Percentiles rank a stretch among this genome's conserved stretches.
Evolutionary conservation across 2,329 filamentous ascomycete species (phyloP).

Genomic region (Aspergillus novofumigatus): DNA sequence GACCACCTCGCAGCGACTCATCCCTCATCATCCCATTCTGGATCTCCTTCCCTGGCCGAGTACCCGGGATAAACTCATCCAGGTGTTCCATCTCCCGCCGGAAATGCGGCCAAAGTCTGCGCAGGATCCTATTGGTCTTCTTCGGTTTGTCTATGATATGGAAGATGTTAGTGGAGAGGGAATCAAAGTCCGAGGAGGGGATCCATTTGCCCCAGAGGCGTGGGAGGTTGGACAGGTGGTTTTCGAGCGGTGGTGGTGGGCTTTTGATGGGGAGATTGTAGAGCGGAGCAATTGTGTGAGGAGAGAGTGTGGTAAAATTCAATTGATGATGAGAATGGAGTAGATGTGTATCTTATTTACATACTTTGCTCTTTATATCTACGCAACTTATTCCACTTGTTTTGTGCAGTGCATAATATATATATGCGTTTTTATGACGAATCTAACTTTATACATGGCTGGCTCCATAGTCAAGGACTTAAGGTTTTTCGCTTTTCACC

Average conservation of each 20-base stretch:
- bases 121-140: conserved; percentile 44
- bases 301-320: conserved; percentile 41
- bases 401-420: too few relatives aligned
- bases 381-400: too few relatives aligned
- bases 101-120: conserved; percentile 47
- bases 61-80: conserved; percentile 51
- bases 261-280: conserved; percentile 53
- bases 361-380: neutral
- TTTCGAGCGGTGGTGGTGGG: conserved; percentile 59
- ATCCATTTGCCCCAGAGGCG: conserved; percentile 46
- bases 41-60: conserved; percentile 57
- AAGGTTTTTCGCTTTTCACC: too few relatives aligned
- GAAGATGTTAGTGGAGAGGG: conserved; percentile 53
- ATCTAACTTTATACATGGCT: too few relatives aligned
- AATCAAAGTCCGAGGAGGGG: conserved; percentile 46
- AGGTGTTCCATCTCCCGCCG: conserved; percentile 49
- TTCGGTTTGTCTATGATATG: conserved; percentile 54
- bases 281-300: conserved; percentile 52
- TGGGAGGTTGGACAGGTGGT: conserved; percentile 59
- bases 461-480: too few relatives aligned
- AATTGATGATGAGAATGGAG: conserved; percentile 5
- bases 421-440: too few relatives aligned
- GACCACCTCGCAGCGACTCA: conserved; percentile 45
- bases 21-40: conserved; percentile 55
- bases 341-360: neutral